phyloP scores from a whole-genome alignment of 257 asterid species.

The Jacaranda mimosifolia region DNA sequence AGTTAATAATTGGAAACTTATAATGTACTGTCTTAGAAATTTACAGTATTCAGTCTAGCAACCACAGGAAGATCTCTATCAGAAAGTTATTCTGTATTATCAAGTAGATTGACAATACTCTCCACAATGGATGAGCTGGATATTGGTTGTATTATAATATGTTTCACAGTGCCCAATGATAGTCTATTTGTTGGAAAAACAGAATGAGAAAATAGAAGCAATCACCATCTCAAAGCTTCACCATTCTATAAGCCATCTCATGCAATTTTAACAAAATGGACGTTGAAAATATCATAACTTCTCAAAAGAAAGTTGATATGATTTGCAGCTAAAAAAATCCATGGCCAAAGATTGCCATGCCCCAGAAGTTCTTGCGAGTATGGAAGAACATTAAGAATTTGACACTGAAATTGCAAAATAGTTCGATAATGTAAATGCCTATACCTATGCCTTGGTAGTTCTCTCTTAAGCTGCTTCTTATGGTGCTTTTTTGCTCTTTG shows the following conservation, averaged over 20 bases:
- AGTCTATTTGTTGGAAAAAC: neutral
- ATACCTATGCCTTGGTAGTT: neutral
- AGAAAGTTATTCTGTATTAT: conserved; percentile 9
- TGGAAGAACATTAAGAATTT: conserved; percentile 6
- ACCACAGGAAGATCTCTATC: conserved; percentile 6
- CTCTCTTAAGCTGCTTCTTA: neutral
- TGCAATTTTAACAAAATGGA: neutral
- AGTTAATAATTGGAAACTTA: conserved; percentile 30
- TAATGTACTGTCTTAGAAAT: neutral
- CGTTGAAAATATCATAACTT: neutral
- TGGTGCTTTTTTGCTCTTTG: neutral
- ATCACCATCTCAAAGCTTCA: conserved; percentile 17
- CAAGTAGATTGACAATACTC: neutral
- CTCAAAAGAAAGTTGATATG: neutral
- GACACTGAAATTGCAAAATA: neutral
- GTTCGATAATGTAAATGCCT: neutral
- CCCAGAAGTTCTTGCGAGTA: conserved; percentile 4
- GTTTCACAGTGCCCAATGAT: neutral
- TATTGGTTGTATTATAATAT: conserved; percentile 1
- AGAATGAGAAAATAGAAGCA: conserved; percentile 30
- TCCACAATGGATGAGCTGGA: neutral
- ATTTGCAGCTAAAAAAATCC: neutral
- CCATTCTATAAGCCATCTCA: conserved; percentile 21
- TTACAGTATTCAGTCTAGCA: neutral
- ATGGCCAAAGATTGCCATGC: conserved; percentile 1